Conservation (phyloP, 2,329 filamentous ascomycete genomes). For the Cryphonectria japonica region DNA sequence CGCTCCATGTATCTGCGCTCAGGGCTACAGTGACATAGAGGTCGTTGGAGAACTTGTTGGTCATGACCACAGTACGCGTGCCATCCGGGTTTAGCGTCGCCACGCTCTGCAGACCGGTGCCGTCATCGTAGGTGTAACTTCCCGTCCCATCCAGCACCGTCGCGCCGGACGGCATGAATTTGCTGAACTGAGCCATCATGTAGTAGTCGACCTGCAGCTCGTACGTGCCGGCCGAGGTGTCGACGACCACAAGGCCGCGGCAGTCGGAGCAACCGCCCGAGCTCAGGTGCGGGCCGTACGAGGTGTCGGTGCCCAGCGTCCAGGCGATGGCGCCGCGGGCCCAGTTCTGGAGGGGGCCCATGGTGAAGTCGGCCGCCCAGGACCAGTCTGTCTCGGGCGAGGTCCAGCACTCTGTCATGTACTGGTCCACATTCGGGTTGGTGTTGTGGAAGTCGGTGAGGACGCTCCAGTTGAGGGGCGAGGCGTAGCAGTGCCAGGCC, state of each 20-base stretch:
- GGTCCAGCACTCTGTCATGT: slow-evolving; percentile 55
- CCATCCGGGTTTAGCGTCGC: slow-evolving; percentile 52
- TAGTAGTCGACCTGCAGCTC: slow-evolving; percentile 54
- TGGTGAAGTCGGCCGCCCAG: slow-evolving; percentile 47
- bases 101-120: slow-evolving; percentile 48
- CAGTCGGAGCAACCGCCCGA: slow-evolving; percentile 47
- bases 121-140: slow-evolving; percentile 47
- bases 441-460: slow-evolving; percentile 45
- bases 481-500: slow-evolving; percentile 49
- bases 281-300: slow-evolving; percentile 47
- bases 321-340: slow-evolving; percentile 49
- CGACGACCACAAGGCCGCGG: slow-evolving; percentile 59
- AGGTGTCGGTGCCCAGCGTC: slow-evolving; percentile 49
- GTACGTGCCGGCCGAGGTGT: slow-evolving; percentile 50
- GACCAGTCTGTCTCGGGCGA: slow-evolving; percentile 42
- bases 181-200: slow-evolving; percentile 56
- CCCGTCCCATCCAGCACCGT: slow-evolving; percentile 47
- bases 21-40: slow-evolving; percentile 46
- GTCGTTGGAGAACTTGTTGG: slow-evolving; percentile 51
- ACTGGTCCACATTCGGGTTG: slow-evolving; percentile 46
- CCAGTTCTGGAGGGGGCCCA: slow-evolving; percentile 55
- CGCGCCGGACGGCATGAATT: slow-evolving; percentile 51
- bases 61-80: slow-evolving; percentile 48
- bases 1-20: slow-evolving; percentile 45
- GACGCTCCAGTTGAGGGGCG: slow-evolving; percentile 41